Evolutionary conservation across 2,329 filamentous ascomycete genomes (phyloP).

Genomic region (Penicillium sp.): DNA sequence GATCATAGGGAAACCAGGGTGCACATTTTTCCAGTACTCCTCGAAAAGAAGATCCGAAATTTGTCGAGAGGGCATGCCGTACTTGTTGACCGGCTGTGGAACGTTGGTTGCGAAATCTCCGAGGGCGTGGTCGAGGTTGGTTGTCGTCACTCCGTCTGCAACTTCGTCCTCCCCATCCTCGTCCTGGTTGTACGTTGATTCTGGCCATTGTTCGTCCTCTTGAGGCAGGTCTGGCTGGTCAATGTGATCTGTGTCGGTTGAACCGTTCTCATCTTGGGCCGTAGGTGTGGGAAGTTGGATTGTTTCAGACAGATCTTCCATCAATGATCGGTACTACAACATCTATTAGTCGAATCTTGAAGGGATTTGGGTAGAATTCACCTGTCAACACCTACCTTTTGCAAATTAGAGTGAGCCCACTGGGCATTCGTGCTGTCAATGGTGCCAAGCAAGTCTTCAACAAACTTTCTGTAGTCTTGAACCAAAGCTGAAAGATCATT

Average conservation of each 20-base stretch:
- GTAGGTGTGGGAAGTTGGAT: not conserved
- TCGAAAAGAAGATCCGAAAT: not conserved
- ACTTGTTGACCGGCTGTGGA: slow-evolving; percentile 3
- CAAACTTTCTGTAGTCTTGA: slow-evolving; percentile 5
- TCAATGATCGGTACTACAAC: slow-evolving; percentile 5
- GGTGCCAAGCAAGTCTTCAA: slow-evolving; percentile 1
- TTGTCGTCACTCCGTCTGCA: not conserved
- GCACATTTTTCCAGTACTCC: slow-evolving; percentile 7
- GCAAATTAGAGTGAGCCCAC: not conserved
- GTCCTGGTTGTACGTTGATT: not conserved
- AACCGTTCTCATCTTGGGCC: not conserved
- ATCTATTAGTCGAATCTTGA: not conserved
- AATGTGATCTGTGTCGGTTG: not conserved
- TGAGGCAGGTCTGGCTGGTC: not conserved
- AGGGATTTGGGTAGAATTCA: not conserved
- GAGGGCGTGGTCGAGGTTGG: not conserved
- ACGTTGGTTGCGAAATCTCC: not conserved
- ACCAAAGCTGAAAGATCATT: slow-evolving; percentile 3
- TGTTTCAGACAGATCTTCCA: not conserved
- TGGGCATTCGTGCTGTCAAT: not conserved
- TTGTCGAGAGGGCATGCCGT: slow-evolving; percentile 3
- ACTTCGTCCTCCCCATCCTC: not conserved
- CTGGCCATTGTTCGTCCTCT: not conserved
- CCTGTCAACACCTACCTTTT: slow-evolving; percentile 1
- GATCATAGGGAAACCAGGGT: slow-evolving; percentile 9